Evolutionary conservation across 2,329 filamentous ascomycete species (phyloP).

Genomic region (Ophiostoma sp.): DNA sequence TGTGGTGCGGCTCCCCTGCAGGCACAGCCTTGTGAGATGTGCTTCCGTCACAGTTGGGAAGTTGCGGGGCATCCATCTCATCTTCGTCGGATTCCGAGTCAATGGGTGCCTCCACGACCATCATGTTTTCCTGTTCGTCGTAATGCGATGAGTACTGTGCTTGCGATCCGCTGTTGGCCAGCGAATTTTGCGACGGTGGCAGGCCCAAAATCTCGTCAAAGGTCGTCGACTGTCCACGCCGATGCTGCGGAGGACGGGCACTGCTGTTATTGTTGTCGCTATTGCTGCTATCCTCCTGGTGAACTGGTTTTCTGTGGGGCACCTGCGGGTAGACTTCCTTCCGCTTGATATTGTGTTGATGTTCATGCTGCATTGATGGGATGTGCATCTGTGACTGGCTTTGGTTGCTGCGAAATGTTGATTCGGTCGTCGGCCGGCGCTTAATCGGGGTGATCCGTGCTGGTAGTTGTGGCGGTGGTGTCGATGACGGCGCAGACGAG

Average conservation of each 20-base stretch:
- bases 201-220: constrained; percentile 12
- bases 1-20: not conserved
- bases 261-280: not conserved
- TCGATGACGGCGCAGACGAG: not conserved
- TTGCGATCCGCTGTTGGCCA: not conserved
- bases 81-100: constrained; percentile 25
- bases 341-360: constrained; percentile 14
- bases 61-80: not conserved
- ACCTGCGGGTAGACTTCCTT: constrained; percentile 17
- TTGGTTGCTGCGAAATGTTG: not conserved
- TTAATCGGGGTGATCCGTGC: constrained; percentile 16
- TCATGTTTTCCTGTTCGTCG: constrained; percentile 20
- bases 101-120: constrained; percentile 29
- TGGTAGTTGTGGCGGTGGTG: not conserved
- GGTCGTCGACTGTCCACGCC: not conserved
- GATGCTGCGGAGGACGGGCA: not conserved
- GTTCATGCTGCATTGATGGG: not conserved
- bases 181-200: not conserved
- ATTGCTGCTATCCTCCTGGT: not conserved
- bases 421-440: constrained; percentile 11
- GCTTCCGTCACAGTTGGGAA: not conserved
- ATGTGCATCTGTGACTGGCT: constrained; percentile 8
- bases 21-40: not conserved
- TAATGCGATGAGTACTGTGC: not conserved
- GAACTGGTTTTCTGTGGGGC: not conserved